Conservation (phyloP, 345 rosid genomes). For the Populus alba region DNA sequence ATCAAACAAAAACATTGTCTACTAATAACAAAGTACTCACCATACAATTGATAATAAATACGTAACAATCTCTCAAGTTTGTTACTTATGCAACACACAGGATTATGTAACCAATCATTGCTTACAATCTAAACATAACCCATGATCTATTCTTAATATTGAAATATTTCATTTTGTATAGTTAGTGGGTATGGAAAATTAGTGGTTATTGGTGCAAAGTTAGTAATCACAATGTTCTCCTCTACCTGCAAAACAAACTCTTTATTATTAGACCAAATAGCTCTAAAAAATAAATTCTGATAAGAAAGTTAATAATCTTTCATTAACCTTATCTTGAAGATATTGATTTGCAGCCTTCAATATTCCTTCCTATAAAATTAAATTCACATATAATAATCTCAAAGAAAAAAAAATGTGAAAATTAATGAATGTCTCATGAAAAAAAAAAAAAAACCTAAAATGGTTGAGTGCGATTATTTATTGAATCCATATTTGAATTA, state of each 20-base stretch:
- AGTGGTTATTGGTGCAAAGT: constrained; percentile 39
- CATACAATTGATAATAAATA: neutral
- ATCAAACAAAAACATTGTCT: neutral
- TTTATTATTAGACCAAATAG: neutral
- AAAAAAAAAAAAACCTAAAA: neutral
- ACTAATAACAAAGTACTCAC: neutral
- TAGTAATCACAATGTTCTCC: constrained; percentile 48
- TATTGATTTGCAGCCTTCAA: constrained; percentile 66
- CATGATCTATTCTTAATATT: constrained; percentile 28
- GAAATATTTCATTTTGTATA: constrained; percentile 57
- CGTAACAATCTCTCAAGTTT: neutral
- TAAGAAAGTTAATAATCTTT: neutral
- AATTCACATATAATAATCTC: neutral
- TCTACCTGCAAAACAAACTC: constrained; percentile 46
- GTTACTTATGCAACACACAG: neutral
- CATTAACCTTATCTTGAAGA: constrained; percentile 72
- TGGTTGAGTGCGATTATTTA: no score
- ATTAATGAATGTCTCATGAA: neutral
- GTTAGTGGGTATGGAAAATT: constrained; percentile 58
- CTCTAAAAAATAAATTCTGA: neutral
- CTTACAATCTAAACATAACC: neutral
- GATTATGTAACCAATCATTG: neutral
- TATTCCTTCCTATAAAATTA: constrained; percentile 60
- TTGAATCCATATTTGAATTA: no score
- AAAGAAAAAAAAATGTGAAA: neutral